Evolutionary conservation across 2,329 filamentous ascomycete species (phyloP).

Genomic region (Cyphellophora europaea): DNA sequence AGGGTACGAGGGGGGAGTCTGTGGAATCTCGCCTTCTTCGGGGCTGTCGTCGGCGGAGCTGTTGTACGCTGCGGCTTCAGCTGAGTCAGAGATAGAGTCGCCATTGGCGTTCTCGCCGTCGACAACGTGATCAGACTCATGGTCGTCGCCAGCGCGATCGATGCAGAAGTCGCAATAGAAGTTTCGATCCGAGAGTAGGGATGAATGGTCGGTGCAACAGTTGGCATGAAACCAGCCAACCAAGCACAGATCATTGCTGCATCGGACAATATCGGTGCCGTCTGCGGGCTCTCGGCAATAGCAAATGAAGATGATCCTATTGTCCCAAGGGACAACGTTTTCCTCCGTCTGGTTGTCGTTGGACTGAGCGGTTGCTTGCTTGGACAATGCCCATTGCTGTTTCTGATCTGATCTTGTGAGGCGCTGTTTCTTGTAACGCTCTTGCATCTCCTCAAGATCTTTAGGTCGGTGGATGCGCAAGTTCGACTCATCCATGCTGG

Average conservation of each 20-base stretch:
- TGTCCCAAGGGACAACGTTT: background rate
- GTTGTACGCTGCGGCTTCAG: background rate
- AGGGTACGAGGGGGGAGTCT: background rate
- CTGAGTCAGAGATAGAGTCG: background rate
- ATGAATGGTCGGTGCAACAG: conserved; percentile 1
- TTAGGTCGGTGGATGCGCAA: conserved; percentile 4
- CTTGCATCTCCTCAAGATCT: conserved; percentile 1
- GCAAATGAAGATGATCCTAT: conserved; percentile 1
- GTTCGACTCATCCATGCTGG: background rate
- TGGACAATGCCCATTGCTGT: background rate
- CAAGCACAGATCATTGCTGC: conserved; percentile 3
- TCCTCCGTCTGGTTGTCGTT: background rate
- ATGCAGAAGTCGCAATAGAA: conserved; percentile 6
- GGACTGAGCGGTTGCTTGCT: background rate
- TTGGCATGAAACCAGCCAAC: conserved; percentile 6
- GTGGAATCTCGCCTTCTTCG: background rate
- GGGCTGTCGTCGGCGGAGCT: background rate
- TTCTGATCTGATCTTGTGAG: conserved; percentile 1
- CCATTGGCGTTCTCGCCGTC: background rate
- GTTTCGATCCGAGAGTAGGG: background rate
- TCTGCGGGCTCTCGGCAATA: conserved; percentile 6
- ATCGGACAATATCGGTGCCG: conserved; percentile 4
- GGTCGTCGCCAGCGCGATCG: too few species aligned
- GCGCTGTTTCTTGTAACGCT: conserved; percentile 9
- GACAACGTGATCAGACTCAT: too few species aligned